Base-by-base conservation (phyloP, 2,329 filamentous ascomycete species). In the Chaetomium strumarium region DNA sequence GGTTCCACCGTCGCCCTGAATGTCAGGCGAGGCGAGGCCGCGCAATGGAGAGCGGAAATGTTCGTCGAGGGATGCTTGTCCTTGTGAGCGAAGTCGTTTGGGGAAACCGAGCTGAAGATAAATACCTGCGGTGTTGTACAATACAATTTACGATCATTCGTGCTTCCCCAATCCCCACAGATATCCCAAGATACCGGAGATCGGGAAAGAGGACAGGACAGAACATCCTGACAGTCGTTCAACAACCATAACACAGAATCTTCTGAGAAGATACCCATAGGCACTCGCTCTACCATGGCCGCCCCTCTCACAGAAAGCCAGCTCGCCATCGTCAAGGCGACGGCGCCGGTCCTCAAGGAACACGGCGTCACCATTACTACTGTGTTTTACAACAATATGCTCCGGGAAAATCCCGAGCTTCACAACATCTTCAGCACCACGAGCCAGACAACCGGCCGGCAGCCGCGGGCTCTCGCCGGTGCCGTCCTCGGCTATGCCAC, bases 291-390 rank as follows among this genome's bases (percentile, higher is more conserved):
- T 47, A 57, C 13, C 47, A 62, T 60, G 56, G 55, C 57, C 10
- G 57, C 61, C 31, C 44, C 78, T 52, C 71, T 89, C 53, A 83
- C 84, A 11, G 70, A 77, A 24, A 72, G 77, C 36, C 87, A 92
- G 72, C 76, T 85, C 58, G 71, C 77, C 55, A 83, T 86, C 60
- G 84, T 93, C 73, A 91, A 90, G 69, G 76, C 87, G 36, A 92
- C 88, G 2, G 86, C 83, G 37, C 88, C 88, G 2, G 77, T 89
- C 16, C 76, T 90, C 8, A 76, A 77, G 20, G 74, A 84, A 53
- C 81, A 90, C 64, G 87, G 87, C 65, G 75, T 78, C 53, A 73
- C 76, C 58, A 87, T 90, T 66, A 85, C 86, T 10, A 75, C 75
- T 14, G 74, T 79, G 60, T 90, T 91, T 72, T 90, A 91, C 73